A percentile compares a stretch with the other conserved stretches of the same genome.
Conservation (phyloP, 257 asterid genomes). For the Forsythia suspensa region DNA sequence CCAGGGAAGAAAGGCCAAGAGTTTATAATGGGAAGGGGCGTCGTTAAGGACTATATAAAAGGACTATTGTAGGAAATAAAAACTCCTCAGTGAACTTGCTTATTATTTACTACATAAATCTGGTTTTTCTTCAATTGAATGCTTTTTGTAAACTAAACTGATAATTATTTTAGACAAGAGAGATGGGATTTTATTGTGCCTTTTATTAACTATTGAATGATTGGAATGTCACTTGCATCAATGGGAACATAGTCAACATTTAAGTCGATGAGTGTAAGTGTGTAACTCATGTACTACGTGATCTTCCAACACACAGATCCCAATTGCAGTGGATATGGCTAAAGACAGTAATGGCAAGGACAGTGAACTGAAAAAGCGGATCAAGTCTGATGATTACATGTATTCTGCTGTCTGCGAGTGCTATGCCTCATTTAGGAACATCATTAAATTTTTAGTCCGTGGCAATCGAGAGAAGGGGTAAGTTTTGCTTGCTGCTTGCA, state of each 20-base stretch:
- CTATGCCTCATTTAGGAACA: conserved; percentile 88
- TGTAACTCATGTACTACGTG: conserved; percentile 6
- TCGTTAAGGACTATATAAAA: neutral
- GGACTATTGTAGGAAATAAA: no score
- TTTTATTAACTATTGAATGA: conserved; percentile 17
- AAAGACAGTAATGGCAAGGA: conserved; percentile 96
- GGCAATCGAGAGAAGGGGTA: conserved; percentile 82
- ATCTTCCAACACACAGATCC: conserved; percentile 58
- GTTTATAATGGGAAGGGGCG: neutral
- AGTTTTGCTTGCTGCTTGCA: conserved; percentile 31
- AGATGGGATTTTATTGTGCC: conserved; percentile 8
- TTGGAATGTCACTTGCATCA: neutral
- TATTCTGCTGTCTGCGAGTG: conserved; percentile 93
- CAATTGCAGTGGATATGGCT: conserved; percentile 99
- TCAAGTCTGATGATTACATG: conserved; percentile 78
- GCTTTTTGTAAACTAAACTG: neutral
- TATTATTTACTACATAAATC: neutral
- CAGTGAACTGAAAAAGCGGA: conserved; percentile 86
- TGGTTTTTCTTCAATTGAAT: conserved; percentile 8
- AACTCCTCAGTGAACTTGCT: neutral
- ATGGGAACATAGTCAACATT: neutral
- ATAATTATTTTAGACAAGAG: neutral
- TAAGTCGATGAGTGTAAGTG: conserved; percentile 6
- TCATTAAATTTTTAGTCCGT: conserved; percentile 65
- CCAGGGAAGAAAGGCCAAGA: neutral